phyloP scores from a whole-genome alignment of 257 asterid genomes.

The Solanum corneliomulleri region DNA sequence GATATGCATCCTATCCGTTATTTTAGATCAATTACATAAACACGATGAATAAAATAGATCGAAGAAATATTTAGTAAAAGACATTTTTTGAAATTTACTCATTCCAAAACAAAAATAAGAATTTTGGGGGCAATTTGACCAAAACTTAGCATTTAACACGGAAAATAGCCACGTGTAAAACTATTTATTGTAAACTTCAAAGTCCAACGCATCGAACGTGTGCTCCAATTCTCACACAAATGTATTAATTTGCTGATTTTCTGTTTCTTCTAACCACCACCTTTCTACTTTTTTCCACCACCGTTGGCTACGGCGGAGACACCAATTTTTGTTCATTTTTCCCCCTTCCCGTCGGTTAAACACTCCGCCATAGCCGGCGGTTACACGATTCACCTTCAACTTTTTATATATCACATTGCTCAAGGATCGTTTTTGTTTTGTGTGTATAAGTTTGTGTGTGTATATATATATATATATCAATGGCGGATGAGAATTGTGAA shows the following conservation, averaged over 20 bases:
- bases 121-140: background rate
- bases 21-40: background rate
- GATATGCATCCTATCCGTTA: fast-evolving
- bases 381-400: background rate
- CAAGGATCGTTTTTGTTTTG: background rate
- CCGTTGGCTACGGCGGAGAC: slow-evolving; percentile 6
- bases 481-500: slow-evolving; percentile 28
- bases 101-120: background rate
- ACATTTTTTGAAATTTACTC: background rate
- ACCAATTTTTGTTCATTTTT: background rate
- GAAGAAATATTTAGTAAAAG: background rate
- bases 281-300: background rate
- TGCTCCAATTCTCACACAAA: background rate
- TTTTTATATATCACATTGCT: background rate
- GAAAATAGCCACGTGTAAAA: background rate
- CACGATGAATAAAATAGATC: background rate
- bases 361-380: background rate
- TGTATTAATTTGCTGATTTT: background rate
- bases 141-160: background rate
- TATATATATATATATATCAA: background rate
- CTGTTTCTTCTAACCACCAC: background rate
- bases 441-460: background rate
- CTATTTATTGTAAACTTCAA: background rate
- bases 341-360: background rate
- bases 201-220: background rate